Evolutionary conservation across 306 rosid species (phyloP).

Genomic region (Corylus avellana): DNA sequence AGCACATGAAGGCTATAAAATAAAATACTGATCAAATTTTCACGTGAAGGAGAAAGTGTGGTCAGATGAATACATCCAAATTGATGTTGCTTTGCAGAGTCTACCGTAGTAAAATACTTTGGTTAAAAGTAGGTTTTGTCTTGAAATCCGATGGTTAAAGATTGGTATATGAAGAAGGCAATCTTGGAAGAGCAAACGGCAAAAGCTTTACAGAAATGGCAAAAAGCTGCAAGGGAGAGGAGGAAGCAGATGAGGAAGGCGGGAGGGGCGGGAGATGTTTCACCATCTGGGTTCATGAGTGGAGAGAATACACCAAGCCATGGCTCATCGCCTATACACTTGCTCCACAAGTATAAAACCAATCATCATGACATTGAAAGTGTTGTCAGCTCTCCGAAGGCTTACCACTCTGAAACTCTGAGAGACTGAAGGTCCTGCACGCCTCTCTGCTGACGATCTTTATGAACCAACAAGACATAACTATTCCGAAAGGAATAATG

Average conservation of each 20-base stretch:
- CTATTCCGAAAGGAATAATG: constrained; percentile 14
- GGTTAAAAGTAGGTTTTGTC: too few species aligned
- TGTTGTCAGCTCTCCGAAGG: constrained; percentile 44
- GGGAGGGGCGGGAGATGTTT: constrained; percentile 18
- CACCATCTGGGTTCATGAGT: constrained; percentile 38
- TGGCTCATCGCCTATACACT: constrained; percentile 55
- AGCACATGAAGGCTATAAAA: too few species aligned
- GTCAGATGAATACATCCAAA: too few species aligned
- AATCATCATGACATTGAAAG: constrained; percentile 36
- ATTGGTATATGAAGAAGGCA: constrained; percentile 45
- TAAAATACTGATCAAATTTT: too few species aligned
- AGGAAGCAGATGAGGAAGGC: constrained; percentile 40
- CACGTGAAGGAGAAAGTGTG: too few species aligned
- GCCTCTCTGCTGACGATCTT: not conserved
- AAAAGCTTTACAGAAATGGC: constrained; percentile 70
- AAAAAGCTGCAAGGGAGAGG: constrained; percentile 47
- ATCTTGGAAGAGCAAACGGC: constrained; percentile 75
- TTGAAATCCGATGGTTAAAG: too few species aligned
- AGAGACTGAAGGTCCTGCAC: constrained; percentile 13
- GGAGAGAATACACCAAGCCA: constrained; percentile 69
- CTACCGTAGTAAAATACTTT: too few species aligned
- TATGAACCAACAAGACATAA: not conserved
- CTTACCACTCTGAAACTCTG: constrained; percentile 62
- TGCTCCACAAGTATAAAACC: constrained; percentile 58
- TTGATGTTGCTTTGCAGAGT: too few species aligned